phyloP scores from a whole-genome alignment of 495 filamentous ascomycete genomes.

The Parmelia sp. region DNA sequence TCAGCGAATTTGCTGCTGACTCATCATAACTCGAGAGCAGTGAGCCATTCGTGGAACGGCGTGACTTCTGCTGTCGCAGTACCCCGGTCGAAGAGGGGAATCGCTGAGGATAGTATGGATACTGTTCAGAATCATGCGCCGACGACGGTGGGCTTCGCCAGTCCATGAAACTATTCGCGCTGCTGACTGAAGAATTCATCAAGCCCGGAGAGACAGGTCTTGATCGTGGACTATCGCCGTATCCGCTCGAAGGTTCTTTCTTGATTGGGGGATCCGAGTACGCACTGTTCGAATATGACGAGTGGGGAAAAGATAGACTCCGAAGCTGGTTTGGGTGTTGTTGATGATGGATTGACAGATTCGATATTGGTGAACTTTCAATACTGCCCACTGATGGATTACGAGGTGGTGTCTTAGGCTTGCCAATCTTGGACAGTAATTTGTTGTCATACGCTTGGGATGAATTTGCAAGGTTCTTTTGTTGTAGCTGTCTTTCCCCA shows the following conservation, averaged over 20 bases:
- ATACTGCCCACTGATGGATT: slow-evolving; percentile 39
- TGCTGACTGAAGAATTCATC: slow-evolving; percentile 16
- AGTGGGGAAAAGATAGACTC: slow-evolving; percentile 35
- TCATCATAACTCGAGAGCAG: slow-evolving; percentile 37
- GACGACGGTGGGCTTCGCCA: slow-evolving; percentile 46
- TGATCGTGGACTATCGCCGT: slow-evolving; percentile 38
- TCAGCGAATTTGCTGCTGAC: slow-evolving; percentile 25
- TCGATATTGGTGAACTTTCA: slow-evolving; percentile 43
- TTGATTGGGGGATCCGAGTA: slow-evolving; percentile 24
- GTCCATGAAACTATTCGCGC: slow-evolving; percentile 35
- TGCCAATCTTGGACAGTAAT: slow-evolving; percentile 68
- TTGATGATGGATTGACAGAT: slow-evolving; percentile 29
- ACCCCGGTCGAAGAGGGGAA: slow-evolving; percentile 24
- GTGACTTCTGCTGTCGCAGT: slow-evolving; percentile 35
- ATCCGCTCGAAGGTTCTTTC: slow-evolving; percentile 20
- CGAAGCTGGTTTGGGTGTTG: slow-evolving; percentile 23
- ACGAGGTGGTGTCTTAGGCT: slow-evolving; percentile 53
- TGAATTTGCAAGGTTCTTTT: slow-evolving; percentile 51
- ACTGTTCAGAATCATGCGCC: slow-evolving; percentile 38
- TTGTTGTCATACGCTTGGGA: slow-evolving; percentile 74
- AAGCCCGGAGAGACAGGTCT: slow-evolving; percentile 41
- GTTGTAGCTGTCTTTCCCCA: slow-evolving; percentile 53
- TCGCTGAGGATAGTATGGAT: slow-evolving; percentile 32
- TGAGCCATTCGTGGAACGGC: slow-evolving; percentile 49
- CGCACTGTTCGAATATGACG: slow-evolving; percentile 17